Base-by-base conservation (phyloP, 768 basidiomycete genomes). In the Russula sp. region DNA sequence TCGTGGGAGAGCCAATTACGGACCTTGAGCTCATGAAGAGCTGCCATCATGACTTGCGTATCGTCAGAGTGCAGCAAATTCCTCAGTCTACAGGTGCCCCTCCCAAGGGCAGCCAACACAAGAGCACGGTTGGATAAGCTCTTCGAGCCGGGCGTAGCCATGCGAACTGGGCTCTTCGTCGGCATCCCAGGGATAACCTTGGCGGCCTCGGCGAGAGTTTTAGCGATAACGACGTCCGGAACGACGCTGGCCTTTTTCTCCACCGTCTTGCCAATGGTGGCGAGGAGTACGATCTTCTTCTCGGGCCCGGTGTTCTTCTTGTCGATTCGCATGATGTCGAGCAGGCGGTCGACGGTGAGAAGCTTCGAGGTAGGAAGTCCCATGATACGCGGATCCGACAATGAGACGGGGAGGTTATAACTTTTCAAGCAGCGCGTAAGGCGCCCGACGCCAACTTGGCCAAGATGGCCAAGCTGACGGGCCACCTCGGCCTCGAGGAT, bases 401-500 rank as follows among this genome's bases (percentile, higher is more conserved):
- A 71, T 0, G 91, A 85, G 8, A 91, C 82, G 8, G 97, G 97
- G 8, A 98, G 84, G 67, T 92, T 92, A 77, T 96, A 97, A 0
- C 88, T 88, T 70, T 92, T 91, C 52, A 99, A 77, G 75, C 89
- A 90, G 42, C 95, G 81, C 52, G 87, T 85, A 22, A 99, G 81
- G 31, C 97, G 84, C 1, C 96, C 96, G 18, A 98, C 89, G 55
- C 86, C 92, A 49, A 96, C 94, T 76, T 98, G 96, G 42, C 85
- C 82, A 37, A 99, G 83, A 32, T 92, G 81, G 18, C 95, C 96
- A 69, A 95, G 81, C 66, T 86, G 87, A 8, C 97, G 80, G 3
- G 97, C 88, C 48, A 98, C 81, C 74, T 99, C 96, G 16, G 90
- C 96, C 73, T 99, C 97, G 50, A 98, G 84, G 59, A 98, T 88